Evolutionary conservation across 2,329 filamentous ascomycete genomes (phyloP), one percentile per base, ranked within the genome.

Genomic region (Microsporum audouinii): DNA sequence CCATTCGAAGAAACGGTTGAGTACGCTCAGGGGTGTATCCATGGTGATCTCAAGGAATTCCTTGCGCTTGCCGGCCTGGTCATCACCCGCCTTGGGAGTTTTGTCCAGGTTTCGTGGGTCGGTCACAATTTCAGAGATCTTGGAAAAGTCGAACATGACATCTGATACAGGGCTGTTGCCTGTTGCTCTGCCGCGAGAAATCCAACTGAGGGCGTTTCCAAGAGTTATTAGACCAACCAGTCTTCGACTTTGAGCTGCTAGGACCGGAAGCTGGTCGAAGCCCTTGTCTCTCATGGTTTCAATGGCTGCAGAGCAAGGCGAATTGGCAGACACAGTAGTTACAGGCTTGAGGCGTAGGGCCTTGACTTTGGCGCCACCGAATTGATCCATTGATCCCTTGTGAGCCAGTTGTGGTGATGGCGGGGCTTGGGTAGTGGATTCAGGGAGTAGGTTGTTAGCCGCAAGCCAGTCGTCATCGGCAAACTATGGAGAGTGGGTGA

Each of bases 401-500:
- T 71, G 61, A 41, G 71, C 64, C 6, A 72, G 61, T 12, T 66
- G 63, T 14, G 71, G 65, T 31, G 69, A 66, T 4, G 67, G 62
- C 17, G 71, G 71, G 65, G 71, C 68, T 60, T 72, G 73, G 57
- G 71, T 79, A 63, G 77, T 82, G 59, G 78, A 84, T 65, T 57
- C 60, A 43, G 89, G 84, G 31, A 97, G 82, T 29, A 99, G 88
- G 72, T 92, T 88, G 77, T 99, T 99, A 65, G 94, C 94, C 10
- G 91, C 91, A 61, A 99, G 86, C 95, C 94, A 99, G 79, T 97
- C 94, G 72, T 99, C 95, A 72, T 99, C 94, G 66, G 91, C 91
- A 72, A 99, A 99, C 83, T 82, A 63, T 59, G 3, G 12, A 49
- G 12, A 36, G 17, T 1, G 17, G 56, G 38, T 57, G 34, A 34